Percentiles rank a stretch among this genome's conserved stretches.
Evolutionary conservation across 2,329 filamentous ascomycete species (phyloP).

Genomic region (Trichoderma polysporum): DNA sequence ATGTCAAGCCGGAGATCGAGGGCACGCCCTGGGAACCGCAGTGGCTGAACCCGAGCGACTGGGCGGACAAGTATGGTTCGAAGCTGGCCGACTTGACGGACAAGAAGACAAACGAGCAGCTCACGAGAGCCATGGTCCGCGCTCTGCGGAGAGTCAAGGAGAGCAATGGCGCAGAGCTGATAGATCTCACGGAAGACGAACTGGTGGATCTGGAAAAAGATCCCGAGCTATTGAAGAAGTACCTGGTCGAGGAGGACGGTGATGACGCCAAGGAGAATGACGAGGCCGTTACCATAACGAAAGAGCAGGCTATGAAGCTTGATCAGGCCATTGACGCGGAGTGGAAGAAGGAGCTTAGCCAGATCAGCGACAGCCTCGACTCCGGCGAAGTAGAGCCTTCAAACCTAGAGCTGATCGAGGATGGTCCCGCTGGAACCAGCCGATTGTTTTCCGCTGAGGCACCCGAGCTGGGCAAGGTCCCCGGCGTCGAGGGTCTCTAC

Average conservation of each 20-base stretch:
- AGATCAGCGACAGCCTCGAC: conserved; percentile 33
- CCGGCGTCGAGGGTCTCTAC: conserved; percentile 53
- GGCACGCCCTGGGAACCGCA: conserved; percentile 52
- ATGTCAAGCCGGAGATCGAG: conserved; percentile 59
- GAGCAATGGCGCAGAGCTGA: conserved; percentile 42
- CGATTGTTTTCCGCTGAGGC: conserved; percentile 46
- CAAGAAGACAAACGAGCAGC: conserved; percentile 44
- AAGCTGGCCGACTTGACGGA: conserved; percentile 46
- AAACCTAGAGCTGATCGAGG: conserved; percentile 39
- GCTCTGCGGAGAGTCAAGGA: conserved; percentile 45
- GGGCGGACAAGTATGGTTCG: conserved; percentile 53
- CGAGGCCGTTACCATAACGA: conserved; percentile 33
- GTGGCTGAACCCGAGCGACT: conserved; percentile 63
- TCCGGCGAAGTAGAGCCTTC: conserved; percentile 35
- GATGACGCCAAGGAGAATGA: conserved; percentile 29
- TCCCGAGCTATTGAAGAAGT: conserved; percentile 41
- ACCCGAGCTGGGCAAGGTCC: conserved; percentile 51
- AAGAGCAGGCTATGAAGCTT: conserved; percentile 39
- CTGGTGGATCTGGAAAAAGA: conserved; percentile 42
- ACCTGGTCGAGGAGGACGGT: conserved; percentile 36
- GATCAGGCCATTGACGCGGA: conserved; percentile 38
- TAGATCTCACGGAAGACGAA: conserved; percentile 53
- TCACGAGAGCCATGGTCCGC: conserved; percentile 42
- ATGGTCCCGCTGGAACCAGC: conserved; percentile 37
- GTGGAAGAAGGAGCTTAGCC: conserved; percentile 41